Evolutionary conservation across 306 rosid genomes (phyloP).

Genomic region (Vigna hirtella): DNA sequence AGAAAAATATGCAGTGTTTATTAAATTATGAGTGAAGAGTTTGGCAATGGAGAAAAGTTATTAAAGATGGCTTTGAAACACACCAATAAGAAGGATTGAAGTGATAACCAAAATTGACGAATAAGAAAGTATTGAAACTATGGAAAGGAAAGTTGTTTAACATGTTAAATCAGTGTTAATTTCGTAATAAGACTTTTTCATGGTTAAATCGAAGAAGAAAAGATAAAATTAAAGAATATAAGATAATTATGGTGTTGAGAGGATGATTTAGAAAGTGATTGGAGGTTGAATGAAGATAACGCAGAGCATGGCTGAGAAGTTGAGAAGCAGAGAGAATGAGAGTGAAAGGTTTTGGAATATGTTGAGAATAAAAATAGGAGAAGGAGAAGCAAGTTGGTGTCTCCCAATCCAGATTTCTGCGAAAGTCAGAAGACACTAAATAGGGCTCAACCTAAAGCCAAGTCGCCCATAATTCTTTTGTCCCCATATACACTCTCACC

Average conservation of each 20-base stretch:
- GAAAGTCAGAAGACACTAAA: slow-evolving; percentile 47
- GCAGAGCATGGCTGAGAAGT: slow-evolving; percentile 45
- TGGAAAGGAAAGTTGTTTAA: not conserved
- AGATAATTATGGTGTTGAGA: no score
- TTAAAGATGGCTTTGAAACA: not conserved
- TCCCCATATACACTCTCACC: slow-evolving; percentile 34
- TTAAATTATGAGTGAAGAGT: not conserved
- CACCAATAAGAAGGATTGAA: not conserved
- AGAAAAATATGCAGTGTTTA: no score
- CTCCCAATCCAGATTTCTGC: slow-evolving; percentile 41
- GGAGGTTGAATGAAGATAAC: slow-evolving; percentile 12
- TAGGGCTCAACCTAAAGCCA: slow-evolving; percentile 51
- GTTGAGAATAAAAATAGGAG: not conserved
- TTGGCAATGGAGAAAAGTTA: not conserved
- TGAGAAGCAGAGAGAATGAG: slow-evolving; percentile 41
- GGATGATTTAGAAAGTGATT: no score
- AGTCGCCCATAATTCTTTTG: slow-evolving; percentile 65
- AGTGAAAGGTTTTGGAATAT: slow-evolving; percentile 18
- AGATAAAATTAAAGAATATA: no score
- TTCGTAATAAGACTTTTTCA: no score
- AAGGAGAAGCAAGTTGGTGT: slow-evolving; percentile 48
- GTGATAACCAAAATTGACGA: not conserved
- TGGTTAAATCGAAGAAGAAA: no score
- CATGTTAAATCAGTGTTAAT: not conserved
- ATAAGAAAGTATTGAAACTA: no score